These are phyloP conservation scores for Herpetomonas tarakana DNA, from an alignment of 208 protist genomes.

Conservation along the genomic window DNA sequence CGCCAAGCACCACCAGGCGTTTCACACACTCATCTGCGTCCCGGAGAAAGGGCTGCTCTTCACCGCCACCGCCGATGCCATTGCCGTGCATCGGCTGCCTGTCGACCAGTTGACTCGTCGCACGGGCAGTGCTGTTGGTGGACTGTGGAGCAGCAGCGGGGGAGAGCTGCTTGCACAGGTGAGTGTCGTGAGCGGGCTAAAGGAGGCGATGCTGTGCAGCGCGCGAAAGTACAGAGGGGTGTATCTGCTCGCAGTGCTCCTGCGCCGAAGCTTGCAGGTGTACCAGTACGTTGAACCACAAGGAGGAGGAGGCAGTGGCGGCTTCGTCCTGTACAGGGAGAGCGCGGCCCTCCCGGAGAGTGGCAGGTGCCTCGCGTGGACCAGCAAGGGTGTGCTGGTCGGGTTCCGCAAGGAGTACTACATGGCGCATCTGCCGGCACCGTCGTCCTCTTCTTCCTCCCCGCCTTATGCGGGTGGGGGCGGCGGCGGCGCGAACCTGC, in stretches of 20 bases:
- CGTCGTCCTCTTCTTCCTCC: conserved; percentile 10
- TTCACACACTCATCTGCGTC: conserved; percentile 35
- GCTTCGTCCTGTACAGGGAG: conserved; percentile 21
- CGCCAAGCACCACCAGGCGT: conserved; percentile 18
- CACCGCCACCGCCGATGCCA: conserved; percentile 13
- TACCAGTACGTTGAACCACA: conserved; percentile 38
- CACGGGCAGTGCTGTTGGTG: not conserved
- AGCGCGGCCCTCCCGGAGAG: conserved; percentile 45
- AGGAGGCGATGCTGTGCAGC: conserved; percentile 40
- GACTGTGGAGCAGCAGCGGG: not conserved
- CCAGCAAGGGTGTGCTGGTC: conserved; percentile 46
- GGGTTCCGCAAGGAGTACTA: conserved; percentile 53
- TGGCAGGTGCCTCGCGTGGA: conserved; percentile 43
- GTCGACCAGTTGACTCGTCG: conserved; percentile 8
- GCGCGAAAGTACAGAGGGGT: conserved; percentile 40
- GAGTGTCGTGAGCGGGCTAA: conserved; percentile 15
- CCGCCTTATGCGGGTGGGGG: conserved; percentile 26
- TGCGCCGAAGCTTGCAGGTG: conserved; percentile 43
- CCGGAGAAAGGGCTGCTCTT: conserved; percentile 13
- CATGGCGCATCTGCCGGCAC: conserved; percentile 13
- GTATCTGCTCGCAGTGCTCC: conserved; percentile 50
- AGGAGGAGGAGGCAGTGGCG: not conserved
- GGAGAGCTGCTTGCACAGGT: conserved; percentile 2
- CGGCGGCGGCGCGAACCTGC: conserved; percentile 19
- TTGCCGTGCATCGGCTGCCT: conserved; percentile 29